phyloP scores from a whole-genome alignment of 805 yeast genomes.

The Sungouiella blattae region DNA sequence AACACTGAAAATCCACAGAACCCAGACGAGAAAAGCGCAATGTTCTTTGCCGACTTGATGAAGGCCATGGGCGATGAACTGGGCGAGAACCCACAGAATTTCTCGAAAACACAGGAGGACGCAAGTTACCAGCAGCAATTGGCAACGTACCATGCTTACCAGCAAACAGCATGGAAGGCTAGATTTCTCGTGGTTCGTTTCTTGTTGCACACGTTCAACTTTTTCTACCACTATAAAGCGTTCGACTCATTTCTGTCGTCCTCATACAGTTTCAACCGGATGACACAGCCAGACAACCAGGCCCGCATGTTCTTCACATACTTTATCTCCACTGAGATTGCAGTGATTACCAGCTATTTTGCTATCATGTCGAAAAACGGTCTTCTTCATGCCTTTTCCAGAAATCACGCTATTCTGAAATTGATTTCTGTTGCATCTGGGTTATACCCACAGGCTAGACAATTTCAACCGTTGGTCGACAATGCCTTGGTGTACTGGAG shows the following conservation, averaged over 20 bases:
- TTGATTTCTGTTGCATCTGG: constrained; percentile 29
- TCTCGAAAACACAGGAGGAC: constrained; percentile 13
- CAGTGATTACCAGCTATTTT: constrained; percentile 32
- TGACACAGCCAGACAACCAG: constrained; percentile 9
- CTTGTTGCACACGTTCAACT: constrained; percentile 24
- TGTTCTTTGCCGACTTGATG: constrained; percentile 31
- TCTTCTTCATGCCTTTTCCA: constrained; percentile 21
- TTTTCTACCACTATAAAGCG: constrained; percentile 31
- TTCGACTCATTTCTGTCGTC: constrained; percentile 23
- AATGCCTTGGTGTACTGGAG: constrained; percentile 35
- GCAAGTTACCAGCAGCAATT: constrained; percentile 27
- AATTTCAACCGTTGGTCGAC: constrained; percentile 26
- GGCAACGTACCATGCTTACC: constrained; percentile 27
- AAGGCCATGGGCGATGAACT: constrained; percentile 17
- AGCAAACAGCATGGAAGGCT: constrained; percentile 30
- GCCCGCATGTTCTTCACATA: constrained; percentile 21
- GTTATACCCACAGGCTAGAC: constrained; percentile 31
- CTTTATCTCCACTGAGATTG: constrained; percentile 31
- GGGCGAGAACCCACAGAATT: constrained; percentile 5
- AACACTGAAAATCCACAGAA: constrained; percentile 7
- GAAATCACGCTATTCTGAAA: constrained; percentile 26
- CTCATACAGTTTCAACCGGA: constrained; percentile 24
- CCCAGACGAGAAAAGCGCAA: constrained; percentile 5
- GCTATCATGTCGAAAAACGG: constrained; percentile 23
- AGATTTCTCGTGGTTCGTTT: constrained; percentile 31